Base-by-base conservation (phyloP, 306 rosid genomes). In the Sicyos baderoa region DNA sequence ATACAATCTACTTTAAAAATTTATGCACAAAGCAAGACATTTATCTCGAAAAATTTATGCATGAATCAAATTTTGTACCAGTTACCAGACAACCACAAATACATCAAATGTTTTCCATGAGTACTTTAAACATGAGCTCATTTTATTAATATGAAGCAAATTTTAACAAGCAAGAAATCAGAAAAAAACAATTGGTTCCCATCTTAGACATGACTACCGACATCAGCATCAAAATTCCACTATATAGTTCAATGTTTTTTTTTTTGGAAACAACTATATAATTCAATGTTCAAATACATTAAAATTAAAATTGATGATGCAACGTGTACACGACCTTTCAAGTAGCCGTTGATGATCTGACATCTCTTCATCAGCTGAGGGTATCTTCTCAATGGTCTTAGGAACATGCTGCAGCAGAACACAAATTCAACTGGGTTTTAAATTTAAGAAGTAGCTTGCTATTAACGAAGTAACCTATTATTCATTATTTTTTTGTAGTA, bases 261-360 rank as follows among this genome's bases (percentile, higher is more conserved):
- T 37, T 0, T n/a, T n/a, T n/a, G n/a, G 0, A 37, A 37, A 37
- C 44, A 37, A 40, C 27, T 40, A n/a, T 10, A 62, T 37, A 2
- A 32, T 63, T 42, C 32, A 63, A 19, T 9, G 18, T 10, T 63
- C 35, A 37, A 42, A 18, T 10, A 12, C 18, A 71, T 73, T 21
- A 63, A 56, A 56, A 62, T 56, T 53, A 56, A 27, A 75, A 74
- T 16, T 58, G 17, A 75, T 13, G 68, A 51, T 27, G 70, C 49
- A 51, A 75, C 60, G 44, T 57, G 76, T 78, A 66, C 75, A 77
- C 72, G 75, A 93, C 97, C 97, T 93, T 84, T 93, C 97, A 54
- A 93, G 80, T 64, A 93, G 97, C 84, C 98, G 87, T 79, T 93
- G 87, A 74, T 93, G 96, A 86, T 93, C 98, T 50, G 98, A 88